phyloP scores from a whole-genome alignment of 2,329 filamentous ascomycete genomes.

The Coniochaeta pulveracea region DNA sequence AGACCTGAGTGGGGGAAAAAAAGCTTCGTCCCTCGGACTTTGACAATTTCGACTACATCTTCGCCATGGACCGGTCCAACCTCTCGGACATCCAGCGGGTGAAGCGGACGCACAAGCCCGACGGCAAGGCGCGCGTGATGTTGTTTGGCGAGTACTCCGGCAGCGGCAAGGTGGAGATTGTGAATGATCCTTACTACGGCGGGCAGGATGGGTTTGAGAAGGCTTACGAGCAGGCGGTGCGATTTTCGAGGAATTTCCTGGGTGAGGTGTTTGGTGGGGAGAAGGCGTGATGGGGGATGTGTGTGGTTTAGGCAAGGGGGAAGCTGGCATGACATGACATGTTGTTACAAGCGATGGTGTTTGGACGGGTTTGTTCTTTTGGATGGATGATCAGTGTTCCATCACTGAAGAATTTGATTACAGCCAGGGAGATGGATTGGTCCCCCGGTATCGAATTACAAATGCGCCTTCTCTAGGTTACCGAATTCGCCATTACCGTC shows the following conservation, averaged over 20 bases:
- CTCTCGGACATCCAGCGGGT: slow-evolving; percentile 53
- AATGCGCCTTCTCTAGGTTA: too few relatives aligned
- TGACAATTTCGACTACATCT: slow-evolving; percentile 77
- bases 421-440: too few relatives aligned
- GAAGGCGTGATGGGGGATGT: slow-evolving; percentile 3
- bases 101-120: slow-evolving; percentile 41
- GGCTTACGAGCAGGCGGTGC: slow-evolving; percentile 73
- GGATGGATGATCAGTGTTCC: too few relatives aligned
- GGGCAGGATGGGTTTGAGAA: slow-evolving; percentile 67
- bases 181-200: slow-evolving; percentile 91
- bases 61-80: slow-evolving; percentile 88
- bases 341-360: too few relatives aligned
- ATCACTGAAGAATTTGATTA: too few relatives aligned
- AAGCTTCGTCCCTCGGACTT: slow-evolving; percentile 60
- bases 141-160: slow-evolving; percentile 79
- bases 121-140: slow-evolving; percentile 57
- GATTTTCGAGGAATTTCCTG: slow-evolving; percentile 70
- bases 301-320: too few relatives aligned
- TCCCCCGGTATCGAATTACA: too few relatives aligned
- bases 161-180: slow-evolving; percentile 53
- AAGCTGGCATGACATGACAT: too few relatives aligned
- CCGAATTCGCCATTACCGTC: too few relatives aligned
- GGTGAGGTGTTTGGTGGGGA: slow-evolving; percentile 37
- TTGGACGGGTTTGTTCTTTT: too few relatives aligned
- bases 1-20: too few relatives aligned